Conservation (phyloP, 2,329 filamentous ascomycete genomes). For the Aspergillus fischeri region DNA sequence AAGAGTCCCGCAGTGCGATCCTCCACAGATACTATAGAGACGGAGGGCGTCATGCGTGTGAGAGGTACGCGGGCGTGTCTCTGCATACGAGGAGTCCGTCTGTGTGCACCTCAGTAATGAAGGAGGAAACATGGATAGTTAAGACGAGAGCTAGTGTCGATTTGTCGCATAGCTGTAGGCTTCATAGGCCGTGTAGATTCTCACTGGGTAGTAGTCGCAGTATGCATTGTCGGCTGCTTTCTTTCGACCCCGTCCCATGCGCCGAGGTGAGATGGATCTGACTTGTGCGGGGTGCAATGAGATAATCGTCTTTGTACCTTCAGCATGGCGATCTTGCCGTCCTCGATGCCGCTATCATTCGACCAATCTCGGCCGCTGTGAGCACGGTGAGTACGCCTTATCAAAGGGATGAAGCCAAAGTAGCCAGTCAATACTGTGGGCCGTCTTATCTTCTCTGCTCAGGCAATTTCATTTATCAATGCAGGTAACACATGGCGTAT, state of each 20-base stretch:
- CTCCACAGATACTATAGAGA: conserved; percentile 42
- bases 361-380: conserved; percentile 41
- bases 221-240: conserved; percentile 30
- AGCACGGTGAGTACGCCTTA: conserved; percentile 28
- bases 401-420: too few relatives aligned
- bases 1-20: conserved; percentile 50
- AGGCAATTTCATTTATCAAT: too few relatives aligned
- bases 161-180: conserved; percentile 37
- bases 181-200: conserved; percentile 49
- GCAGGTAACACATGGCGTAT: too few relatives aligned
- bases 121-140: conserved; percentile 24
- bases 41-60: too few relatives aligned
- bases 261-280: too few relatives aligned
- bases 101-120: conserved; percentile 8
- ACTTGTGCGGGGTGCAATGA: too few relatives aligned
- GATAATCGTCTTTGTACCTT: too few relatives aligned
- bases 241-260: conserved; percentile 43
- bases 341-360: conserved; percentile 37
- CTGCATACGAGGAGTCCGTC: too few relatives aligned
- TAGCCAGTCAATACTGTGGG: too few relatives aligned
- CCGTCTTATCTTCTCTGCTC: too few relatives aligned
- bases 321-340: too few relatives aligned
- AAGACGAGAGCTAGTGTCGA: too few relatives aligned
- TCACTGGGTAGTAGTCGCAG: conserved; percentile 44
- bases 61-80: conserved; percentile 25